Evolutionary conservation across 345 rosid genomes (phyloP), one percentile per base, ranked within the genome.

Genomic region (Populus pruinosa): DNA sequence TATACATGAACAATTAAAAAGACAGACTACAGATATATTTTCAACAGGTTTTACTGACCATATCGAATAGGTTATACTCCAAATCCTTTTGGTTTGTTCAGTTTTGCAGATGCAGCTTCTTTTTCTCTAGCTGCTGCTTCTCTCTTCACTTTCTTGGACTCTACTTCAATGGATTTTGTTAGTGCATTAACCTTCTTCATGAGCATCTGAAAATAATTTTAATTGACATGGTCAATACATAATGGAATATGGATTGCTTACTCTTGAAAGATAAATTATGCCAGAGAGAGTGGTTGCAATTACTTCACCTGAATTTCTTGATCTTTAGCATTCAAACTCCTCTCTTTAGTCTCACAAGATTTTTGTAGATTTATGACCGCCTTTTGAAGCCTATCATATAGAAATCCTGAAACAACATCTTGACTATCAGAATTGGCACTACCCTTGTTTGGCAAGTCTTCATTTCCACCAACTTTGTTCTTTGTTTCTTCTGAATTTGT

Each of bases 321-420:
- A 69, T 92, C 91, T 79, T 92, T 96, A 9, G 88, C 78, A 81
- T 66, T 84, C 84, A 96, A 85, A 49, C 56, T 75, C 72, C 69
- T 73, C 25, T 91, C 95, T 83, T 91, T 93, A 73, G 81, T 85
- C 83, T 91, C 95, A 33, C 92, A 89, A 41, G 67, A 74, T 83
- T 83, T 96, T 86, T 93, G 89, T 79, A 96, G 83, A 77, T 73
- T 76, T 67, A 92, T 79, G 6, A 93, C 92, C 86, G 91, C 99
- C 73, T 89, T 96, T 65, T 96, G 99, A 81, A 96, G 87, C 71
- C 87, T 92, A 49, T 96, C 99, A 79, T 91, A 96, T 71, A 96
- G 77, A 77, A 93, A 89, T 27, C 98, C 99, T 8, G 99, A 96
- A 79, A 96, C 95, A 76, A 76, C 27, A 81, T 96, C 95, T 73